Base-by-base conservation (phyloP, 2,329 filamentous ascomycete species). In the Cercospora sesami region DNA sequence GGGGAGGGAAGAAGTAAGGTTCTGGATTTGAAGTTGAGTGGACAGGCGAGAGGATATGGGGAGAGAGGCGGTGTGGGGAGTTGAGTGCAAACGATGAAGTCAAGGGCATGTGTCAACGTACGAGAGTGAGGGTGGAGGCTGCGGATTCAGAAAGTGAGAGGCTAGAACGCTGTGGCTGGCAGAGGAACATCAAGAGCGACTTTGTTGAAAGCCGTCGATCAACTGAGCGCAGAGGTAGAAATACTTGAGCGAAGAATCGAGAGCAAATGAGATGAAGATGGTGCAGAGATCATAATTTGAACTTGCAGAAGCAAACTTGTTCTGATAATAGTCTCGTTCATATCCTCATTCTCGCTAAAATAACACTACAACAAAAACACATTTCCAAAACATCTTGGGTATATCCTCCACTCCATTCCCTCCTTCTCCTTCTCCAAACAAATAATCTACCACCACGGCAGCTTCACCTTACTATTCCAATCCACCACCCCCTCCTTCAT, bases 401-500 rank as follows among this genome's bases (percentile, higher is more conserved):
- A 51, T 51, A 51, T 51, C 45, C 45, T 51, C 45, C 45, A 14
- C 45, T 23, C 5, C 18, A 14, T 16, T 26, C 21, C 0, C 18
- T 21, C n/a, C 5, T 12, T 5, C 21, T 18, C 45, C 21, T 5
- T 8, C 10, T 9, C 9, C 4, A 9, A 21, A 10, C 8, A n/a
- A n/a, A n/a, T n/a, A n/a, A 48, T 31, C 28, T 58, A 61, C 59
- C 59, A 68, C 60, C 66, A 51, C 10, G 48, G 39, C 21, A 69
- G 8, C 7, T 10, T 33, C 0, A 66, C 68, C 14, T 57, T 48
- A 1, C 16, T 23, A 14, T 60, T 26, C 36, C 64, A 71, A 62
- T 73, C 71, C 30, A 72, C 69, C 30, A 70, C 64, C 63, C 65
- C 61, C 48, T 69, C 57, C 36, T 21, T 57, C 28, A 66, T 69